Evolutionary conservation across 148 eudicot species (phyloP), one percentile per base, ranked within the genome.

Genomic region (Suaeda aralocaspica): DNA sequence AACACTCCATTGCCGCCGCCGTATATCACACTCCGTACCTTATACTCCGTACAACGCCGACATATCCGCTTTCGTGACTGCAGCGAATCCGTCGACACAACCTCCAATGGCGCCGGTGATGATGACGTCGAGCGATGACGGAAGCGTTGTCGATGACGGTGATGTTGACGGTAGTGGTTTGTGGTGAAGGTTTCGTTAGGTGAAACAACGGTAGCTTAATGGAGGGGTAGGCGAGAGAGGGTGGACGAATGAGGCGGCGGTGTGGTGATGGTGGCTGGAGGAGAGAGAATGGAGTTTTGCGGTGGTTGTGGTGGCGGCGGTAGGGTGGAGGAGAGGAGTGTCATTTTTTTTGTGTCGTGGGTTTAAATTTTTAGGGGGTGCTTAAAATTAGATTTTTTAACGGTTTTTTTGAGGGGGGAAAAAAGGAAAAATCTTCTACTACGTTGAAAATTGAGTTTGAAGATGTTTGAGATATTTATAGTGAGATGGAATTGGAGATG

Each of bases 61-160:
- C 72, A 21, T 48, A 70, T 0, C 98, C 98, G 51, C 84, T 79
- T 45, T 80, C 85, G 33, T 85, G n/a, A 91, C 72, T 83, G 90
- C 12, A 93, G 72, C 15, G 98, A 86, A 22, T 73, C 79, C 6
- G 87, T 12, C 7, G 86, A 81, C 13, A 81, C 89, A 16, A 64
- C 49, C 22, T 52, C 64, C 55, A 76, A 52, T 9, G 56, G 56
- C 6, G 76, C 50, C 13, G 73, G 29, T 39, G 72, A 28, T 2
- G 74, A 0, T 0, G 73, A 58, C 1, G 58, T n/a, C n/a, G n/a
- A n/a, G 5, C 13, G 58, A 53, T 22, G 29, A n/a, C 1, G 55
- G 8, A 1, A 24, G 7, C 5, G 55, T 18, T 0, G 55, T 2
- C 2, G 50, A 19, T 15, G 53, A 48, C 1, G 51, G 4, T 9